Evolutionary conservation across 2,329 filamentous ascomycete species (phyloP), one percentile per base, ranked within the genome.

Genomic region (Scedosporium boydii): DNA sequence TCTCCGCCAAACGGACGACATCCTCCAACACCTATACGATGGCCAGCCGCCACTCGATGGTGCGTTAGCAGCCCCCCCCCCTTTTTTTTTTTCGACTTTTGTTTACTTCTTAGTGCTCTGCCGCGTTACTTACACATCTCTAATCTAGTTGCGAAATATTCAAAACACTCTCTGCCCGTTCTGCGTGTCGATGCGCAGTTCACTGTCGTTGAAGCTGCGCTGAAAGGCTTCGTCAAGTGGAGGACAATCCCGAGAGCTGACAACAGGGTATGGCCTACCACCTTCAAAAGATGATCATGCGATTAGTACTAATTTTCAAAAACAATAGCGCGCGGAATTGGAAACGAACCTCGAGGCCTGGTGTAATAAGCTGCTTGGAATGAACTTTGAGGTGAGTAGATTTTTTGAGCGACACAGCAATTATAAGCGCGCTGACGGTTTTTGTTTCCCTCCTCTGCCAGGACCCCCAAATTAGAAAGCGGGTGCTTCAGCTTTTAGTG

Each of bases 141-240:
- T 12, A 38, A 41, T 48, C 6, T 60, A 82, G 82, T 81, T 63
- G 76, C 80, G 66, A 82, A 75, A 53, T 89, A 89, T 69, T 82
- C 83, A 42, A 93, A 90, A 69, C 83, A 84, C 64, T 90, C 89
- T 0, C 81, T 86, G 68, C 80, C 87, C n/a, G 83, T 89, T 2
- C 80, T 99, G 62, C 86, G 86, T 29, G 87, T 96, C 2, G 95
- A 99, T 72, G 89, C 92, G 0, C 89, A 96, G 67, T 93, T 93
- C 68, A 91, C 91, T 0, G 89, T 96, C 26, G 88, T 97, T 2
- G 91, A 97, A 71, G 88, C 92, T 27, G 89, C 91, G 1, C 77
- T 98, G 34, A 96, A 93, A 71, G 95, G 93, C 1, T 96, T 93
- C 67, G 84, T 87, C 66, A 93, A 91, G 71, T 96, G 91, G 90